These are phyloP conservation scores for Coprinopsis sp. DNA, from an alignment of 768 basidiomycete genomes.

Conservation along the genomic window DNA sequence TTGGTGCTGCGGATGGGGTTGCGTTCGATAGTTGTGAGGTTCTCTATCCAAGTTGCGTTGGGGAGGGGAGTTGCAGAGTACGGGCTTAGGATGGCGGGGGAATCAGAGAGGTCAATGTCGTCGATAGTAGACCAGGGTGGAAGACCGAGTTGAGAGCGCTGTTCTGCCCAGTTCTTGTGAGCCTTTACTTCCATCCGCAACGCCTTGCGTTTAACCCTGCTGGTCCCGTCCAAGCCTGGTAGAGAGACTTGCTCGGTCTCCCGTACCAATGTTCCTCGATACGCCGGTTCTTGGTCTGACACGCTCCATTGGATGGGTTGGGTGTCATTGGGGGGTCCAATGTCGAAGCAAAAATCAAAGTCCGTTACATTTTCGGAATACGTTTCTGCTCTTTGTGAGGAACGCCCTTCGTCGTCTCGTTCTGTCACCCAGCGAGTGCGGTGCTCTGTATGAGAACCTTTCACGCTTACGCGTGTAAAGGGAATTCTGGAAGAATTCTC, in stretches of 20 bases:
- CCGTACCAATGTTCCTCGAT: slow-evolving; percentile 56
- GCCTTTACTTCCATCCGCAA: slow-evolving; percentile 37
- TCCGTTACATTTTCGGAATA: slow-evolving; percentile 59
- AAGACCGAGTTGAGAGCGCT: slow-evolving; percentile 44
- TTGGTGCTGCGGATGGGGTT: slow-evolving; percentile 47
- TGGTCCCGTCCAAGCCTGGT: slow-evolving; percentile 12
- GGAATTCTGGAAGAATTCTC: slow-evolving; percentile 46
- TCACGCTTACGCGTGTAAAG: slow-evolving; percentile 39
- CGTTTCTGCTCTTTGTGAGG: slow-evolving; percentile 36
- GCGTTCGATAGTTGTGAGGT: slow-evolving; percentile 11
- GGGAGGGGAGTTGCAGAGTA: too few relatives aligned
- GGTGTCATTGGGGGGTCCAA: slow-evolving; percentile 35
- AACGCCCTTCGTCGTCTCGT: slow-evolving; percentile 29
- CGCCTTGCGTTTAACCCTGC: slow-evolving; percentile 33
- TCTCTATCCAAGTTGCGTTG: slow-evolving; percentile 1
- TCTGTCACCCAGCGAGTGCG: slow-evolving; percentile 42
- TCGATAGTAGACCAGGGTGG: slow-evolving; percentile 38
- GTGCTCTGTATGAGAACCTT: slow-evolving; percentile 54
- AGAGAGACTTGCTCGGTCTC: slow-evolving; percentile 39
- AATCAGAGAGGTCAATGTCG: slow-evolving; percentile 6
- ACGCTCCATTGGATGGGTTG: slow-evolving; percentile 52
- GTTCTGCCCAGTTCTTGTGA: slow-evolving; percentile 40
- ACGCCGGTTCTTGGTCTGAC: slow-evolving; percentile 58
- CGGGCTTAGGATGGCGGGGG: neutral
- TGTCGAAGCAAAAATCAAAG: slow-evolving; percentile 65